A percentile compares a stretch with the other conserved stretches of the same genome.
Conservation (phyloP, 2,329 filamentous ascomycete species). For the Alternaria metachromatica region DNA sequence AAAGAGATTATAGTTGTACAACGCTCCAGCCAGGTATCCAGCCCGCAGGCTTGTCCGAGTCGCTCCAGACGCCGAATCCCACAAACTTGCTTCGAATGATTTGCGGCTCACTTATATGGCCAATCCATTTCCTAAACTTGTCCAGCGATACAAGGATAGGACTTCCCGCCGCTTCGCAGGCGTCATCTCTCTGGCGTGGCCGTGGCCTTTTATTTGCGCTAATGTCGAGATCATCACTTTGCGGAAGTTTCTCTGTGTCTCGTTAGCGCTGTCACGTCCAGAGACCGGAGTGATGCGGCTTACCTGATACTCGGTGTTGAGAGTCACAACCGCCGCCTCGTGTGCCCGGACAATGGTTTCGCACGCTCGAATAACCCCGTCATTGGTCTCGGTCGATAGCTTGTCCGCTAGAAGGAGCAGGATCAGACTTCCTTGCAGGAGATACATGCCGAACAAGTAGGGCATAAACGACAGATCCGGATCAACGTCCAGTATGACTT, state of each 20-base stretch:
- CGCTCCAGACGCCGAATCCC: not conserved
- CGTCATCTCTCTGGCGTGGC: conserved; percentile 46
- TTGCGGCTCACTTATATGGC: conserved; percentile 35
- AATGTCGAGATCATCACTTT: conserved; percentile 58
- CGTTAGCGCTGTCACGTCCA: conserved; percentile 5
- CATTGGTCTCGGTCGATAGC: conserved; percentile 80
- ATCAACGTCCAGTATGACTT: conserved; percentile 85
- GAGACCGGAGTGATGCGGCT: not conserved
- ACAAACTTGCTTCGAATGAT: not conserved
- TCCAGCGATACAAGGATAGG: conserved; percentile 63
- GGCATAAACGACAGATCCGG: conserved; percentile 94
- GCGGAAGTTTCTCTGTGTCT: conserved; percentile 59
- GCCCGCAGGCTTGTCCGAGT: not conserved
- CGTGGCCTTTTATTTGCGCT: conserved; percentile 47
- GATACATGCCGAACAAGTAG: conserved; percentile 93
- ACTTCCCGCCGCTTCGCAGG: conserved; percentile 54
- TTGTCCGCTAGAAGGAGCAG: conserved; percentile 89
- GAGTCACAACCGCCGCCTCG: conserved; percentile 93
- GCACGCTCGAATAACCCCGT: conserved; percentile 84
- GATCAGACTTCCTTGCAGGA: conserved; percentile 87
- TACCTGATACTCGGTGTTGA: conserved; percentile 94
- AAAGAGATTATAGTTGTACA: not conserved
- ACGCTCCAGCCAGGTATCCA: not conserved
- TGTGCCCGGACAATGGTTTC: conserved; percentile 93
- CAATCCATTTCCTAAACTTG: conserved; percentile 50